Conservation (phyloP, 306 rosid genomes). For the Pterocarpus santalinus region DNA sequence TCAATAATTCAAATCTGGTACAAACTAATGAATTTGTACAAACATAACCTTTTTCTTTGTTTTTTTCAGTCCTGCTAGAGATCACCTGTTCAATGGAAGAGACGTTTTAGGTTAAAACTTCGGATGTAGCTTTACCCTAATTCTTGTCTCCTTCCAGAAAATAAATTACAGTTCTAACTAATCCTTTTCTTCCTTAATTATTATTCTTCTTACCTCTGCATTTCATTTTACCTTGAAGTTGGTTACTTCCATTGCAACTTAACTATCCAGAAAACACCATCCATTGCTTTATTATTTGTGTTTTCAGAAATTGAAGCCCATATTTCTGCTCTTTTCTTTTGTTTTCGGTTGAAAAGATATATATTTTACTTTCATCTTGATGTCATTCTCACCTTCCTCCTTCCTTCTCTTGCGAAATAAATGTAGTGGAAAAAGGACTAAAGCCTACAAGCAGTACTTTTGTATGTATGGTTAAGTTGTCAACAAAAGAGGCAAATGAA, state of each 20-base stretch:
- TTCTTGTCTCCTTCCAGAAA: background rate
- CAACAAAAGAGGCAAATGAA: constrained; percentile 23
- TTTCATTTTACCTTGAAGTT: background rate
- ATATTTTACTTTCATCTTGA: background rate
- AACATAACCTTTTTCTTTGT: no score
- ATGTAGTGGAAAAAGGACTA: constrained; percentile 31
- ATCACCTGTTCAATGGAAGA: background rate
- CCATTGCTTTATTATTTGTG: no score
- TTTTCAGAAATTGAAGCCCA: no score
- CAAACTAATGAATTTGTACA: background rate
- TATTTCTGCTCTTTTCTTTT: background rate
- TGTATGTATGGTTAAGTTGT: constrained; percentile 1
- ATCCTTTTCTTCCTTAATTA: background rate
- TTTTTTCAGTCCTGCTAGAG: background rate
- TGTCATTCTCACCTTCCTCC: background rate
- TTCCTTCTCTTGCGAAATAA: background rate
- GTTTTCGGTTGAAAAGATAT: background rate
- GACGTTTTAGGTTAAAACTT: background rate
- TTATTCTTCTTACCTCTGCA: background rate
- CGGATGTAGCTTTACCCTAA: background rate
- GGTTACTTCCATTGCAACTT: background rate
- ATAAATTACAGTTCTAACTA: background rate
- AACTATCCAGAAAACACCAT: no score
- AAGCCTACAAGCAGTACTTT: constrained; percentile 32
- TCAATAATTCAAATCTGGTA: background rate